A percentile compares a stretch with the other conserved stretches of the same genome.
These are phyloP conservation scores for Carex pumila DNA, from an alignment of 176 grass and related monocot species.

Conservation along the genomic window DNA sequence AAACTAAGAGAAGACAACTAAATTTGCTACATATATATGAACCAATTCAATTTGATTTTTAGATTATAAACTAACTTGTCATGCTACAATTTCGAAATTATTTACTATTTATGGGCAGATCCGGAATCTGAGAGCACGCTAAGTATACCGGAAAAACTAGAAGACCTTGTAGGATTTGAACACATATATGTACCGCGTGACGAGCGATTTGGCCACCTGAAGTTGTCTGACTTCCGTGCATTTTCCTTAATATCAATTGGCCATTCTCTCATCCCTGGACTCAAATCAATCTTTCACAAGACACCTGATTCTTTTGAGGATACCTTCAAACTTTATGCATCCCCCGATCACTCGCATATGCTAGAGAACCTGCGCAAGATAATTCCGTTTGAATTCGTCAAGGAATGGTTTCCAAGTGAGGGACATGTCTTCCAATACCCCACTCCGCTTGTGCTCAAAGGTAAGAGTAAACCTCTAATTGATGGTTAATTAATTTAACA, in stretches of 20 bases:
- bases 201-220: conserved; percentile 72
- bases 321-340: conserved; percentile 57
- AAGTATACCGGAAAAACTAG: conserved; percentile 5
- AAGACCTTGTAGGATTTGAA: not conserved
- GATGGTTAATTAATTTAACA: too few relatives aligned
- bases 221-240: conserved; percentile 63
- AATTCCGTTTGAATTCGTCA: conserved; percentile 50
- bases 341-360: conserved; percentile 14
- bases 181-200: conserved; percentile 65
- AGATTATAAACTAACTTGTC: not conserved
- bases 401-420: conserved; percentile 39
- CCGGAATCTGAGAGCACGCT: conserved; percentile 55
- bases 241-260: conserved; percentile 53
- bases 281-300: conserved; percentile 28
- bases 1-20: not conserved
- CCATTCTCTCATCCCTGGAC: conserved; percentile 36
- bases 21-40: not conserved
- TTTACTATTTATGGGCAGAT: conserved; percentile 33
- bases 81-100: not conserved
- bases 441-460: conserved; percentile 58
- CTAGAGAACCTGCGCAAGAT: conserved; percentile 36
- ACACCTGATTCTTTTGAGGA: conserved; percentile 65
- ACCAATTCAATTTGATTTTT: not conserved
- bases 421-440: conserved; percentile 48
- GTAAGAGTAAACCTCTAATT: conserved; percentile 17